These are phyloP conservation scores for Trichophyton verrucosum DNA, from an alignment of 2,329 filamentous ascomycete genomes.

Conservation along the genomic window DNA sequence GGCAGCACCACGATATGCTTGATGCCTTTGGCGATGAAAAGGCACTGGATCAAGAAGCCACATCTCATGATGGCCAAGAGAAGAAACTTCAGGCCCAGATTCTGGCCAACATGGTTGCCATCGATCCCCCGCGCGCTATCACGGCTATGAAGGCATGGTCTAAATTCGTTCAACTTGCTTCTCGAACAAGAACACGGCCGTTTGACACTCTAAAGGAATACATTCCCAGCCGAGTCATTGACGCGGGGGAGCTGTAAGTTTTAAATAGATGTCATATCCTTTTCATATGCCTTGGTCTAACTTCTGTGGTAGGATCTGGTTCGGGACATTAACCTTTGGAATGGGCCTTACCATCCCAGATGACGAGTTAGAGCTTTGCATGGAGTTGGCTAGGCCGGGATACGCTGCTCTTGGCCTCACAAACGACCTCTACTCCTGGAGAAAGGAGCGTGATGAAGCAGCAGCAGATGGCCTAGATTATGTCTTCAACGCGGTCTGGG, in stretches of 20 bases:
- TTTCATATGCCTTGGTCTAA: not conserved
- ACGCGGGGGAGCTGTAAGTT: slow-evolving; percentile 20
- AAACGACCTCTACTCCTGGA: slow-evolving; percentile 32
- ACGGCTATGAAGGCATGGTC: slow-evolving; percentile 21
- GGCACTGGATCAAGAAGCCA: slow-evolving; percentile 10
- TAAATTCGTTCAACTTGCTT: slow-evolving; percentile 14
- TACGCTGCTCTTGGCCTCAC: slow-evolving; percentile 23
- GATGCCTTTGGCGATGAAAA: slow-evolving; percentile 10
- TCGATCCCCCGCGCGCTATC: slow-evolving; percentile 17
- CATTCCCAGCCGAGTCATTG: slow-evolving; percentile 18
- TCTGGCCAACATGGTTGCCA: slow-evolving; percentile 19
- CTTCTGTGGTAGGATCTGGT: slow-evolving; percentile 21
- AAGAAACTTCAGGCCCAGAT: slow-evolving; percentile 14
- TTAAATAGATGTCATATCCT: too few species aligned
- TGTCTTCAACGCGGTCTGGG: slow-evolving; percentile 27
- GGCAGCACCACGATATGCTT: not conserved
- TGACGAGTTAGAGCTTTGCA: slow-evolving; percentile 22
- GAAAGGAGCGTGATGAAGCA: slow-evolving; percentile 26
- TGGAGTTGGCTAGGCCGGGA: slow-evolving; percentile 19
- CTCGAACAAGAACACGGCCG: slow-evolving; percentile 3
- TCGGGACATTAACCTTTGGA: slow-evolving; percentile 27
- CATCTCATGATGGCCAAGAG: slow-evolving; percentile 14
- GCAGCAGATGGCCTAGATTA: slow-evolving; percentile 16
- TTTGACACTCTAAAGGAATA: slow-evolving; percentile 21
- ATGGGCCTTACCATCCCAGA: slow-evolving; percentile 28